These are phyloP conservation scores for Monilinia fructicola DNA, from an alignment of 2,329 filamentous ascomycete species.

Conservation along the genomic window DNA sequence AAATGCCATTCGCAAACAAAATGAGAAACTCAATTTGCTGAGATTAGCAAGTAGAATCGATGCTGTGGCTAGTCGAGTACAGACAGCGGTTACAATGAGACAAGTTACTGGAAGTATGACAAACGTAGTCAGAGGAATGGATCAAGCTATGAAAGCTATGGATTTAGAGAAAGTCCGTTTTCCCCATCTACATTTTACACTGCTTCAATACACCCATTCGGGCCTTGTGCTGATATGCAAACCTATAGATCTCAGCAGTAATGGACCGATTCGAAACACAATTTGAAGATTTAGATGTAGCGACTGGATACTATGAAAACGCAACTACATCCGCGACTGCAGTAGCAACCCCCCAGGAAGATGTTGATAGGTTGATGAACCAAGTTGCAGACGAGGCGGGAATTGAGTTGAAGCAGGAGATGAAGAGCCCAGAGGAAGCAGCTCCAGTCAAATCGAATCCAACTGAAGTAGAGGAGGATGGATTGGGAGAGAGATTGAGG, in stretches of 20 bases:
- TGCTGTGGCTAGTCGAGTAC: conserved; percentile 58
- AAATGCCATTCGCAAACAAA: conserved; percentile 63
- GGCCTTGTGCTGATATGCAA: conserved; percentile 14
- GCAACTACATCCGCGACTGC: conserved; percentile 77
- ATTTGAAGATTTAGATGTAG: conserved; percentile 52
- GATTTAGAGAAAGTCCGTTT: conserved; percentile 57
- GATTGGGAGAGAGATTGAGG: conserved; percentile 58
- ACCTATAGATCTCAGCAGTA: conserved; percentile 57
- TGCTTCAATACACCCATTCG: background rate
- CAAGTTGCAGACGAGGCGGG: conserved; percentile 88
- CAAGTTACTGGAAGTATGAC: conserved; percentile 61
- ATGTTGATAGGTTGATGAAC: conserved; percentile 80
- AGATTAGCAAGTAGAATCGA: conserved; percentile 58
- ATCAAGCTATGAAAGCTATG: conserved; percentile 62
- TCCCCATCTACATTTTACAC: background rate
- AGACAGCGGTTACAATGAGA: conserved; percentile 63
- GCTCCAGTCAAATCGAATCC: conserved; percentile 62
- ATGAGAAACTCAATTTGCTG: conserved; percentile 60
- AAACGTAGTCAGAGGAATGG: conserved; percentile 62
- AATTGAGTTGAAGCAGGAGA: conserved; percentile 75
- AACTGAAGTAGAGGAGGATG: conserved; percentile 77
- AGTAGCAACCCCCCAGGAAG: conserved; percentile 73
- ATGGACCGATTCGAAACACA: conserved; percentile 65
- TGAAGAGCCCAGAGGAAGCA: conserved; percentile 59
- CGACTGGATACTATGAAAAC: conserved; percentile 66